Evolutionary conservation across 2,329 filamentous ascomycete genomes (phyloP), one percentile per base, ranked within the genome.

Genomic region (Cyphellophora attinorum): DNA sequence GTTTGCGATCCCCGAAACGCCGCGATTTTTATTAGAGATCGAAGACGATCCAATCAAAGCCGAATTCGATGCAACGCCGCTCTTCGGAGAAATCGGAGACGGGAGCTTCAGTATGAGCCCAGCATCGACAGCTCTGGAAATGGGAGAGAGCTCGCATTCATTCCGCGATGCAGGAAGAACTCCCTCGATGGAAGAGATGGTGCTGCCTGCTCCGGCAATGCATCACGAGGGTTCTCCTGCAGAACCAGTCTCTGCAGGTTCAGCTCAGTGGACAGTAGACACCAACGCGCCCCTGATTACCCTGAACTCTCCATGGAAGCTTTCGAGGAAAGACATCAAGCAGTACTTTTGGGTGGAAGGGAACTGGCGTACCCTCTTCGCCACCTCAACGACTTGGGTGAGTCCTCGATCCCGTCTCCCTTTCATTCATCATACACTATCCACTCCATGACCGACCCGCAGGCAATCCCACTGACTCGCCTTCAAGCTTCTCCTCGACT

Each of bases 1-100:
- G 12, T 76, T 81, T 51, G 74, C 76, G 42, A 69, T 81, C 27
- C 77, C 75, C 23, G 77, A 81, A 51, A 76, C 72, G 37, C 76
- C 76, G 4, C 62, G 79, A 19, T 81, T 77, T 54, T 70, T 72
- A 6, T 66, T 79, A 17, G 76, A 81, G 46, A 74, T 81, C 42
- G 74, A 74, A 43, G 69, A 72, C 48, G 74, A 78, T 45, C 69
- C 74, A 0, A 64, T 66, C 5, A 65, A 70, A 28, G 74, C 74
- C 12, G 64, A 77, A 21, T 62, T 70, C 40, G 72, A 79, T 30
- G 76, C 74, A 0, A 72, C 75, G 30, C 61, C 68, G 11, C 64
- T 77, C 4, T 78, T 78, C 45, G 69, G 67, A 15, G 61, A 51
- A 33, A 48, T 31, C 13, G 34, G 58, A 33, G 33, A 47, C 39